Conservation (phyloP, 139 green algal species). For the Diplosphaera chodatii region DNA sequence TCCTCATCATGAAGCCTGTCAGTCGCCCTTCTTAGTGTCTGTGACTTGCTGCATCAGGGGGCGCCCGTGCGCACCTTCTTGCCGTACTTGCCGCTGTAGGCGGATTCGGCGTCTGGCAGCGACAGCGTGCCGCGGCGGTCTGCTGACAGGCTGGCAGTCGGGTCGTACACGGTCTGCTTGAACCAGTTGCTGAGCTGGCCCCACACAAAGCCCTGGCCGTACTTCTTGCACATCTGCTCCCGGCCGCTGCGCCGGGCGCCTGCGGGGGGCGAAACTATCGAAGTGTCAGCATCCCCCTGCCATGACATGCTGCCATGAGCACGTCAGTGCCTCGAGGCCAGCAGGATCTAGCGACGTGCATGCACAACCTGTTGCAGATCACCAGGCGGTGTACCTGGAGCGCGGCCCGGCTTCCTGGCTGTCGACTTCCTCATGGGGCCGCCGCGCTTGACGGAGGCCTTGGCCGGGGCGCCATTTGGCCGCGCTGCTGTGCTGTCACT, state of each 20-base stretch:
- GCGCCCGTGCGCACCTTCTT: constrained; percentile 12
- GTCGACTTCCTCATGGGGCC: no score
- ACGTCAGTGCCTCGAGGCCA: no score
- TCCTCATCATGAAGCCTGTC: no score
- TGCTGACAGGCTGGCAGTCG: constrained; percentile 66
- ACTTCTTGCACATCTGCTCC: constrained; percentile 58
- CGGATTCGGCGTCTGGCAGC: constrained; percentile 78
- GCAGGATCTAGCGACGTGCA: no score
- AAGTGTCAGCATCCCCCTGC: no score
- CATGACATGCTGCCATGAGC: no score
- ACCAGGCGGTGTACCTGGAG: not conserved
- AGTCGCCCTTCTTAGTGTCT: no score
- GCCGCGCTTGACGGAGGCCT: no score
- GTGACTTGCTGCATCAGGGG: no score
- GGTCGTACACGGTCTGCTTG: constrained; percentile 90
- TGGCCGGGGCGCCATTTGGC: not conserved
- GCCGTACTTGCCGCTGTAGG: constrained; percentile 27
- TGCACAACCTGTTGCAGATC: no score
- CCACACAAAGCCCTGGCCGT: constrained; percentile 76
- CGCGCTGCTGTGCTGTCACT: constrained; percentile 15
- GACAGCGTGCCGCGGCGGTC: constrained; percentile 75
- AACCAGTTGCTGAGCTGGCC: constrained; percentile 80
- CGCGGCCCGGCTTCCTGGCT: not conserved
- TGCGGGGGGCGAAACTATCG: no score
- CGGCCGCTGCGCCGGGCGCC: not conserved